Conservation (phyloP, 1,284 basidiomycete genomes). For the Ganoderma leucocontextum region DNA sequence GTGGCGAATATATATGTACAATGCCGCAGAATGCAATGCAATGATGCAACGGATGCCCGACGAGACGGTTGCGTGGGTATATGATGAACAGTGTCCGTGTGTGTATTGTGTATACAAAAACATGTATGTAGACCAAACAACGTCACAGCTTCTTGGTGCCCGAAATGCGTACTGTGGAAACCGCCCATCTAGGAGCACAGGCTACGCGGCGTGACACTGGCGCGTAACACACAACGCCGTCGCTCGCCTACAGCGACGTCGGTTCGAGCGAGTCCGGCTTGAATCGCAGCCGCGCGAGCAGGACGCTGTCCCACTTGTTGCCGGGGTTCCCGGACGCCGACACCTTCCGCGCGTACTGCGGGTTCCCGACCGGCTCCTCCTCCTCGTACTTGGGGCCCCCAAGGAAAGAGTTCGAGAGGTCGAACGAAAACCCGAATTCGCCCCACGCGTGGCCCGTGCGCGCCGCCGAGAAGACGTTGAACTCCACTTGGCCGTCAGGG, state of each 20-base stretch:
- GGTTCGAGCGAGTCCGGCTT: slow-evolving; percentile 62
- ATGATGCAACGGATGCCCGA: neutral
- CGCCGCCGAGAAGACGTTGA: slow-evolving; percentile 69
- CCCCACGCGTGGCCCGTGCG: slow-evolving; percentile 68
- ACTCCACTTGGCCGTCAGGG: slow-evolving; percentile 67
- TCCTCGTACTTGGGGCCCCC: slow-evolving; percentile 39
- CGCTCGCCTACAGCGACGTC: slow-evolving; percentile 51
- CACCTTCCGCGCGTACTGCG: slow-evolving; percentile 27
- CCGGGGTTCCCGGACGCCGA: slow-evolving; percentile 21
- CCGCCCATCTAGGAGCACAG: neutral
- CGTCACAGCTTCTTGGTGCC: neutral
- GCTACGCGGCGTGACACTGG: neutral
- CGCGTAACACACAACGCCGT: neutral
- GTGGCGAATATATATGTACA: neutral
- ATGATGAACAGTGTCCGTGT: neutral
- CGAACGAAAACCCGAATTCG: slow-evolving; percentile 61
- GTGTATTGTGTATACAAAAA: neutral
- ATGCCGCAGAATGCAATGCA: slow-evolving; percentile 1
- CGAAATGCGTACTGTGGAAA: no score
- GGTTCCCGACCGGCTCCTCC: slow-evolving; percentile 24
- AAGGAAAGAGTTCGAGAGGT: slow-evolving; percentile 45
- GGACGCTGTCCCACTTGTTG: slow-evolving; percentile 52
- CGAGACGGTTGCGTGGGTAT: neutral
- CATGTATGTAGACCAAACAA: neutral
- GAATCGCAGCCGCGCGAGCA: slow-evolving; percentile 63